These are phyloP conservation scores for Niveomyces coronatus DNA, from an alignment of 2,329 filamentous ascomycete genomes.

Conservation along the genomic window DNA sequence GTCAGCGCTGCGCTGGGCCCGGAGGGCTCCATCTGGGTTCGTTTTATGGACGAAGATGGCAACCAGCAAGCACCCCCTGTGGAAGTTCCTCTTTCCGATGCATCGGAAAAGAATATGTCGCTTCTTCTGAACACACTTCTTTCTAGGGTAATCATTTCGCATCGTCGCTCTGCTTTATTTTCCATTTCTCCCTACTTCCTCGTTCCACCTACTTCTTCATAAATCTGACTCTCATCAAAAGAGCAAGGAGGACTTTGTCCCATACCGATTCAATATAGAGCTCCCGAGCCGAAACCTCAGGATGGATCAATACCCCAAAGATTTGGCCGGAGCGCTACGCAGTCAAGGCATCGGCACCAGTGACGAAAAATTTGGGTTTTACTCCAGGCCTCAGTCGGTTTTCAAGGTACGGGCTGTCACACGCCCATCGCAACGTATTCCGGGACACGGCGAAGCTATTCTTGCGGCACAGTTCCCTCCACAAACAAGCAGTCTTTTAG, in stretches of 20 bases:
- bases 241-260: conserved; percentile 49
- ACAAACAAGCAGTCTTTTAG: conserved; percentile 62
- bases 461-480: conserved; percentile 80
- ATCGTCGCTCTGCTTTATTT: no score
- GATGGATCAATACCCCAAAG: conserved; percentile 45
- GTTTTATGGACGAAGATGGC: conserved; percentile 75
- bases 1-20: conserved; percentile 56
- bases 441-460: conserved; percentile 87
- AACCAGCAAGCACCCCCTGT: conserved; percentile 61
- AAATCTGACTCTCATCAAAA: no score
- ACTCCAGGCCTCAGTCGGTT: conserved; percentile 73
- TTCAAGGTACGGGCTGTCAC: conserved; percentile 90
- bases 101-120: conserved; percentile 81
- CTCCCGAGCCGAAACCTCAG: conserved; percentile 42
- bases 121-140: conserved; percentile 77
- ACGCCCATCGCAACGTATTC: conserved; percentile 77
- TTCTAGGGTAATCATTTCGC: conserved; percentile 47
- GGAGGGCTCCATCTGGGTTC: conserved; percentile 69
- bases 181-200: no score
- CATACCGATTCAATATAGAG: conserved; percentile 51
- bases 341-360: conserved; percentile 48
- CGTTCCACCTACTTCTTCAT: no score
- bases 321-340: conserved; percentile 43
- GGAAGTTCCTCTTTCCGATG: conserved; percentile 71
- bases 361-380: conserved; percentile 46